Base-by-base conservation (phyloP, 352 stramenopile genomes). In the Aphanomyces stellatus region DNA sequence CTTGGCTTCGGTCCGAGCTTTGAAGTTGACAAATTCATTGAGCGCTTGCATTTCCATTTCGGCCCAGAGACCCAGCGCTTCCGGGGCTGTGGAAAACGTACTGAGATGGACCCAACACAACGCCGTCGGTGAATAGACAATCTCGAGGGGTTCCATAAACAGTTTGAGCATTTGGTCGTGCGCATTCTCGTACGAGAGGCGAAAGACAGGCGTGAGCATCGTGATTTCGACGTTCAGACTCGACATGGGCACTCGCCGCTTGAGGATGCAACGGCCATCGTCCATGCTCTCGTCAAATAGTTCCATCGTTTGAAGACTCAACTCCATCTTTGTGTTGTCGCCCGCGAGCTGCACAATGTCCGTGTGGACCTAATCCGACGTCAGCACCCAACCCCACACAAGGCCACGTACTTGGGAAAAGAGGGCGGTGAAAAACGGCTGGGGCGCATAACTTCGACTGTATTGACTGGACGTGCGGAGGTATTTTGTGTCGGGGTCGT, bases 1-100 rank as follows among this genome's bases (percentile, higher is more conserved):
- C 70, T 95, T 95, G 35, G 87, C 87, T 63, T 95, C 84, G 0
- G 87, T 95, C 62, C 87, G 76, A 15, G 85, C 78, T 63, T 92
- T 93, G 2, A 95, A 72, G 65, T 94, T 95, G n/a, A 94, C 85
- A 53, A 95, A 92, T 30, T 93, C 83, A 68, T 95, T 95, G 55
- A 95, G 88, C 51, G 85, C 92, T 2, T 87, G 85, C 19, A 95
- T 85, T 72, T 95, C 85, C 48, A 95, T 73, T 72, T 95, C 87
- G 17, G 84, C 84, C 87, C 87, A 95, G 22, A 93, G 62, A 4
- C 85, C 87, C 48, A 94, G 71, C 22, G 75, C 78, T 65, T 88
- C 78, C 24, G 87, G 86, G 33, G 85, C 92, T 62, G 88, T 85
- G 66, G 90, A 60, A 62, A 92, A 95, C 6, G 76, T 80, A 13